Evolutionary conservation across 495 filamentous ascomycete genomes (phyloP).

Genomic region (Cercophora newfieldiana): DNA sequence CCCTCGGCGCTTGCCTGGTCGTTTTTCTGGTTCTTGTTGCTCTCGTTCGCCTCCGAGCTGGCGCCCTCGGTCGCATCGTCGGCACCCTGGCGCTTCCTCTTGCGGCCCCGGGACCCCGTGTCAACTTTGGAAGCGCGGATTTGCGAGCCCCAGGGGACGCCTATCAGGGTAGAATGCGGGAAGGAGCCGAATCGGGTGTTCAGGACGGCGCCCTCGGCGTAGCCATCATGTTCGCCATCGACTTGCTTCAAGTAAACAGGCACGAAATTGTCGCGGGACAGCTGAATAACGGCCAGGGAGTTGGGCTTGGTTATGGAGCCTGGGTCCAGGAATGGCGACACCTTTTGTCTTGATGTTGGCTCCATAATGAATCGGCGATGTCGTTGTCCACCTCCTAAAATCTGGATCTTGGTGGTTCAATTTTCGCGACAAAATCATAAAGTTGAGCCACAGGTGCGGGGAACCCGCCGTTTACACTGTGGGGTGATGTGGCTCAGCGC

Average conservation of each 20-base stretch:
- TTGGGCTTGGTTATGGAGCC: conserved; percentile 55
- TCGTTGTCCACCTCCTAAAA: background rate
- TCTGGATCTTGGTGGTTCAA: background rate
- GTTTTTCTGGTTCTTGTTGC: conserved; percentile 26
- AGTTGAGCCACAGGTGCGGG: background rate
- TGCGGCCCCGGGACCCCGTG: conserved; percentile 75
- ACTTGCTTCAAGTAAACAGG: conserved; percentile 68
- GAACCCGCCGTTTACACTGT: background rate
- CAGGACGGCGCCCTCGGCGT: conserved; percentile 77
- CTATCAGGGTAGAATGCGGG: conserved; percentile 82
- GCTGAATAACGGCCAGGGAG: conserved; percentile 73
- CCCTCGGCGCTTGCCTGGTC: conserved; percentile 25
- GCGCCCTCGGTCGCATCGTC: conserved; percentile 40
- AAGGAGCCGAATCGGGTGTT: conserved; percentile 97
- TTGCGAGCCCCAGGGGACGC: conserved; percentile 86
- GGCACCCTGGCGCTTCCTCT: conserved; percentile 57
- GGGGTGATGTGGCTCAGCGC: background rate
- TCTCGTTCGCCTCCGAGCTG: conserved; percentile 28
- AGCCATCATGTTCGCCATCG: conserved; percentile 64
- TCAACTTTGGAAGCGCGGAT: conserved; percentile 86
- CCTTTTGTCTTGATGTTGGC: conserved; percentile 17
- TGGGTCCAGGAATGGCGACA: conserved; percentile 73
- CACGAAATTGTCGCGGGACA: conserved; percentile 77
- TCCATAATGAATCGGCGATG: conserved; percentile 28
- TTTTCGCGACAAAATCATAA: background rate